Base-by-base conservation (phyloP, 164 flowering plant genomes). In the Aristolochia fimbriata region DNA sequence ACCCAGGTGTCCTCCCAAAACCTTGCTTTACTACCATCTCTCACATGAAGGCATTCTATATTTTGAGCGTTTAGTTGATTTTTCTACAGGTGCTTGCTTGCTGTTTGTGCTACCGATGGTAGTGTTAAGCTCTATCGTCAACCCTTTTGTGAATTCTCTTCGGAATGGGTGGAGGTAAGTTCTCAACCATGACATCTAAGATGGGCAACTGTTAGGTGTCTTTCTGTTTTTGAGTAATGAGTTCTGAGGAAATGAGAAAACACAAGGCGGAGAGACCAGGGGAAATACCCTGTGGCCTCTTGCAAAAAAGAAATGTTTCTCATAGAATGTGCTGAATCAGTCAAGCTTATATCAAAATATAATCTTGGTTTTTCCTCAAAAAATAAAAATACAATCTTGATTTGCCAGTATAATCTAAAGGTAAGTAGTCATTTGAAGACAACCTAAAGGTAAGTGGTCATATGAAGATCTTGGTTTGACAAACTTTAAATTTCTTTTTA, bases 111-210 rank as follows among this genome's bases (percentile, higher is more conserved):
- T n/a, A 66, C 77, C 24, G 84, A 81, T 47, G 98, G 96, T 48
- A 76, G 76, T 51, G 93, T 87, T 52, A 89, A 87, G 75, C 68
- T 92, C 55, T 92, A 87, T 57, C 84, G 88, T 43, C 75, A 74
- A 55, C 96, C 98, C 15, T 84, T 65, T 70, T 76, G 71, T 64
- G 95, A 89, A 64, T 87, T 73, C 66, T 70, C 68, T 62, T 79
- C 86, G 54, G 96, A 92, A 67, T 92, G 98, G 96, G 65, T 85
- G 41, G 93, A 87, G 96, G 95, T 88, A 78, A 51, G 79, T 15
- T 23, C 31, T 22, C 56, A 52, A 22, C 2, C 27, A 22, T 15
- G 21, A 49, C 22, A 21, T 49, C 5, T 49, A 49, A 17, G 21
- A n/a, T 49, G 22, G 7, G 8, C 19, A 17, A 17, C 22, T 16